Evolutionary conservation across 768 basidiomycete species (phyloP), one percentile per base, ranked within the genome.

Genomic region (Tylopilus rubrobrunneus): DNA sequence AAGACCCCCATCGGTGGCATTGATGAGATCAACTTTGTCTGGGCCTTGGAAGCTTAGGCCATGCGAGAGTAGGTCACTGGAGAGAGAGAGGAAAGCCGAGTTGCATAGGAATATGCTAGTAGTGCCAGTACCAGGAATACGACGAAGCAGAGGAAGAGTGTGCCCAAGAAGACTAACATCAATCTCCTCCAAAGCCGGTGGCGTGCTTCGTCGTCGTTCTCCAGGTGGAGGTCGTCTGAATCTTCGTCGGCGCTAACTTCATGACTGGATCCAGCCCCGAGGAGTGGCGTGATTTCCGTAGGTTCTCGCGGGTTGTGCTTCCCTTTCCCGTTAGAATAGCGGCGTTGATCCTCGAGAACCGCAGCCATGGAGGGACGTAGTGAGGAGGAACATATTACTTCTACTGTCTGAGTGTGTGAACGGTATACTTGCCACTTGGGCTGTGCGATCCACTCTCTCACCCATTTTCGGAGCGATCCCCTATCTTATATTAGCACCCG

Each of bases 31-130:
- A 41, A 90, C 68, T 25, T 74, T 70, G 59, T 84, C 79, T 0
- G 88, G 87, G 2, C 85, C 85, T 41, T 74, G 67, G 43, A 87
- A 69, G 10, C 81, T 75, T 15, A 90, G 62, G n/a, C 79, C 79
- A 14, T 76, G 71, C 37, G 80, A 70, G 34, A 89, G 64, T 50
- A 89, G 66, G 57, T 83, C 80, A 56, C 78, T 12, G 84, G 75
- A 3, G 82, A 78, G 15, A 82, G 61, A 51, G 69, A 66, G 14
- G 81, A 76, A 1, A 79, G 80, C 31, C 75, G 75, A 17, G 84
- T 74, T 19, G 83, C 81, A 60, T 88, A 90, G 4, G 83, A 83
- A 74, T 81, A 87, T 6, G 81, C 84, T 9, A 89, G 71, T 17
- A 87, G 61, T 4, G 72, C 75, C 10, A 83, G 43, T 4, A 76